A percentile compares a stretch with the other conserved stretches of the same genome.
Conservation (phyloP, 164 flowering plant species). For the Chloranthus sessilifolius region DNA sequence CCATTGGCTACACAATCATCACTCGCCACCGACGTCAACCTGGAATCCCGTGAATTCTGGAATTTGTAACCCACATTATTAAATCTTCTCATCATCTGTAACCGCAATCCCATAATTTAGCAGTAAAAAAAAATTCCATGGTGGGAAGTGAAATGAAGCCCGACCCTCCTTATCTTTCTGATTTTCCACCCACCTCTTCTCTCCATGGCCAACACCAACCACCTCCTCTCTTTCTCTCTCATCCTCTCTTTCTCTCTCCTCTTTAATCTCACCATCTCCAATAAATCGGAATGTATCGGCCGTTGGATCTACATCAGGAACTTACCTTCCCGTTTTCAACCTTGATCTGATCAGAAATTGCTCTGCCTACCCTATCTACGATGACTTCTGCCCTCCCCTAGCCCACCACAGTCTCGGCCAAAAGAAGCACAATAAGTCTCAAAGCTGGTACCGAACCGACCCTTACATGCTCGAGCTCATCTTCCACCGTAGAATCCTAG, state of each 20-base stretch:
- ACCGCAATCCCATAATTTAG: no score
- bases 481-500: conserved; percentile 79
- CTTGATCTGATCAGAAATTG: conserved; percentile 75
- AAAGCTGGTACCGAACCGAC: conserved; percentile 79
- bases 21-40: no score
- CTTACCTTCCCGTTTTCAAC: conserved; percentile 68
- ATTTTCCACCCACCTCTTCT: background rate
- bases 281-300: conserved; percentile 34
- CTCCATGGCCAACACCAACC: background rate
- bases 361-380: conserved; percentile 51
- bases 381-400: conserved; percentile 52
- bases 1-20: no score
- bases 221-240: background rate
- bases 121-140: no score
- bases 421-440: conserved; percentile 68
- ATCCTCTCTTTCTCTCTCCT: background rate
- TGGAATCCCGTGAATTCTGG: no score
- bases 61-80: no score
- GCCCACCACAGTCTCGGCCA: conserved; percentile 76
- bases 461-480: conserved; percentile 58
- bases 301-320: conserved; percentile 65
- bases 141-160: no score
- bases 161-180: background rate
- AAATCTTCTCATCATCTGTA: no score
- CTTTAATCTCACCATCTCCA: background rate